phyloP scores from a whole-genome alignment of 768 basidiomycete species.

The Lactarius sanguifluus region DNA sequence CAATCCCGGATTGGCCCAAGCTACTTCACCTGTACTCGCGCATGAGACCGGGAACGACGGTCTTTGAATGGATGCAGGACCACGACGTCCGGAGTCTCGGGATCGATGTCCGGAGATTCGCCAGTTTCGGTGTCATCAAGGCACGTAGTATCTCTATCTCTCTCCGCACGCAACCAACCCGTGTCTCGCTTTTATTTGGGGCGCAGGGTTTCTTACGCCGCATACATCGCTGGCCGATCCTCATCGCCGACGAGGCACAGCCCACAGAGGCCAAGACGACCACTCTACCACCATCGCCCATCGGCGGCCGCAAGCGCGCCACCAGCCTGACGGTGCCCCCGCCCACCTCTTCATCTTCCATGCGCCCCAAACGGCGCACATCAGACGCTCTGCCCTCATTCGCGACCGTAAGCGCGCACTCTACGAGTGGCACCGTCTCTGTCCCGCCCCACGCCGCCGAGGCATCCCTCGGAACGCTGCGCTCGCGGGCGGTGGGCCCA shows the following conservation, averaged over 20 bases:
- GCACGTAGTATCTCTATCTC: slow-evolving; percentile 37
- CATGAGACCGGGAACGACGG: slow-evolving; percentile 76
- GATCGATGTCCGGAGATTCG: slow-evolving; percentile 91
- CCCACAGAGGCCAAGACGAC: slow-evolving; percentile 8
- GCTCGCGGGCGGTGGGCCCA: slow-evolving; percentile 13
- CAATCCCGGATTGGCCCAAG: slow-evolving; percentile 81
- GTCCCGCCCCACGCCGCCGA: slow-evolving; percentile 26
- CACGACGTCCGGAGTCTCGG: slow-evolving; percentile 68
- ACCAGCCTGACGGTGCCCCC: slow-evolving; percentile 23
- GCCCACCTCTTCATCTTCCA: background rate
- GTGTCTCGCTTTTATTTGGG: background rate
- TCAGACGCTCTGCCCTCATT: slow-evolving; percentile 13
- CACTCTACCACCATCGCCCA: slow-evolving; percentile 27
- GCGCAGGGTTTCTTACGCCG: slow-evolving; percentile 84
- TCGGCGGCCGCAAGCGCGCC: slow-evolving; percentile 28
- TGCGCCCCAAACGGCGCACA: slow-evolving; percentile 21
- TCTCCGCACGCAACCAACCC: background rate
- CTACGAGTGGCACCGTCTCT: slow-evolving; percentile 23
- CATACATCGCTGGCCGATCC: slow-evolving; percentile 90
- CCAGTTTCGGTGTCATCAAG: slow-evolving; percentile 97
- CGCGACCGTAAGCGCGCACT: slow-evolving; percentile 16
- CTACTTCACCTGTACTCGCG: slow-evolving; percentile 85
- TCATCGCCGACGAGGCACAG: slow-evolving; percentile 39
- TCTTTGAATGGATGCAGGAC: slow-evolving; percentile 85
- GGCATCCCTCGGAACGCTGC: slow-evolving; percentile 22